Evolutionary conservation across 805 yeast species (phyloP).

Genomic region (Saturnispora serradocipensis): DNA sequence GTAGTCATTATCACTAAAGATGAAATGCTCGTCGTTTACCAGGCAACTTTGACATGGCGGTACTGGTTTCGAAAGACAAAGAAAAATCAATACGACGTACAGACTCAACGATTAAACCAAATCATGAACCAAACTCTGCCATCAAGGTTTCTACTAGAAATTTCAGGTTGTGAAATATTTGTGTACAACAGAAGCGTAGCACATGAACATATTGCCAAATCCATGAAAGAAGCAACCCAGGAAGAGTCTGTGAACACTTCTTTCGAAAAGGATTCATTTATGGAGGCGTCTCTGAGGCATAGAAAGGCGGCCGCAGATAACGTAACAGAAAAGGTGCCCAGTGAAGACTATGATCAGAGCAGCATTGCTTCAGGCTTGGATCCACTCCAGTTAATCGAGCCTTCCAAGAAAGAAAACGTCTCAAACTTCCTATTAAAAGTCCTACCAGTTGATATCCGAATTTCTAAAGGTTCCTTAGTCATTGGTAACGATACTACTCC

Average conservation of each 20-base stretch:
- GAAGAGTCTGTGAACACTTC: background rate
- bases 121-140: constrained; percentile 41
- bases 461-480: constrained; percentile 63
- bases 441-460: constrained; percentile 54
- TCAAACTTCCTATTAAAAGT: constrained; percentile 18
- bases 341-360: background rate
- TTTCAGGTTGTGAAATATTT: constrained; percentile 78
- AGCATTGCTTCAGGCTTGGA: background rate
- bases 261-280: background rate
- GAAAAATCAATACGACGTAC: constrained; percentile 27
- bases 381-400: background rate
- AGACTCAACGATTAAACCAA: constrained; percentile 15
- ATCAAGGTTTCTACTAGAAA: constrained; percentile 44
- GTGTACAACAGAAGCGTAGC: constrained; percentile 73
- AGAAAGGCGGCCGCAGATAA: background rate
- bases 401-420: background rate
- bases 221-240: constrained; percentile 7
- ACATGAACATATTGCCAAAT: constrained; percentile 37
- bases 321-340: background rate
- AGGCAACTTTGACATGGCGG: constrained; percentile 78
- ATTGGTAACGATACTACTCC: constrained; percentile 77
- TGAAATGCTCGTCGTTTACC: constrained; percentile 58
- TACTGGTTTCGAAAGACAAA: constrained; percentile 64
- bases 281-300: background rate
- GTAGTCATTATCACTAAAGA: constrained; percentile 65